Conservation (phyloP, 257 asterid genomes). For the Cynanchum wilfordii region DNA sequence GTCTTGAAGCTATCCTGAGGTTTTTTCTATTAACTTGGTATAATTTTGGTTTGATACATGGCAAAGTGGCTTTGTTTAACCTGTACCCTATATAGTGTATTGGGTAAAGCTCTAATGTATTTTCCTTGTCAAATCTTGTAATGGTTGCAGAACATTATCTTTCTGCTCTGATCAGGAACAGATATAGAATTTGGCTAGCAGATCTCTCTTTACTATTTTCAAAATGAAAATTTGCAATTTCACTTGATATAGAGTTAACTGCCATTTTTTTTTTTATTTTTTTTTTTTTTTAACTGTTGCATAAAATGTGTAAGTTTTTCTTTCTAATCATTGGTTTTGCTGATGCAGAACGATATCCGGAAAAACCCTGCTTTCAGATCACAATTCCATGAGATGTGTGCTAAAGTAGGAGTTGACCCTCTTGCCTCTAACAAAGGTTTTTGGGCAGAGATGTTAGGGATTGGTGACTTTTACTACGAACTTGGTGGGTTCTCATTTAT, state of each 20-base stretch:
- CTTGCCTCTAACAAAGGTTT: slow-evolving; percentile 97
- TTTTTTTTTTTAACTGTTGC: not conserved
- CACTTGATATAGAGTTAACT: not conserved
- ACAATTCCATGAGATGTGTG: slow-evolving; percentile 99
- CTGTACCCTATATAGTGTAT: no score
- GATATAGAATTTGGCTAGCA: not conserved
- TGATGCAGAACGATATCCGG: slow-evolving; percentile 85
- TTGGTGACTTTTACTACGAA: slow-evolving; percentile 96
- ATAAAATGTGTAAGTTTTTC: not conserved
- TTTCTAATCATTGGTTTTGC: slow-evolving; percentile 2
- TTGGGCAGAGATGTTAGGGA: slow-evolving; percentile 98
- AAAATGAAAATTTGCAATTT: slow-evolving; percentile 2
- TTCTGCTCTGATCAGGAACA: not conserved
- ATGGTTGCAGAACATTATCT: not conserved
- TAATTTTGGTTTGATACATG: not conserved
- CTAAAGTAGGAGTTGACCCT: slow-evolving; percentile 98
- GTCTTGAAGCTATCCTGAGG: not conserved
- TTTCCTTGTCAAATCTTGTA: not conserved
- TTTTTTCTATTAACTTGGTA: not conserved
- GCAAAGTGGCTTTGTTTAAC: not conserved
- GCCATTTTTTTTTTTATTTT: not conserved
- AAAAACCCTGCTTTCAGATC: slow-evolving; percentile 94
- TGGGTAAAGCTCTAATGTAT: not conserved
- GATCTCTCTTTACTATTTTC: not conserved
- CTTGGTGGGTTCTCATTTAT: slow-evolving; percentile 61